Conservation (phyloP, 2,329 filamentous ascomycete genomes). For the Cadophora sp. region DNA sequence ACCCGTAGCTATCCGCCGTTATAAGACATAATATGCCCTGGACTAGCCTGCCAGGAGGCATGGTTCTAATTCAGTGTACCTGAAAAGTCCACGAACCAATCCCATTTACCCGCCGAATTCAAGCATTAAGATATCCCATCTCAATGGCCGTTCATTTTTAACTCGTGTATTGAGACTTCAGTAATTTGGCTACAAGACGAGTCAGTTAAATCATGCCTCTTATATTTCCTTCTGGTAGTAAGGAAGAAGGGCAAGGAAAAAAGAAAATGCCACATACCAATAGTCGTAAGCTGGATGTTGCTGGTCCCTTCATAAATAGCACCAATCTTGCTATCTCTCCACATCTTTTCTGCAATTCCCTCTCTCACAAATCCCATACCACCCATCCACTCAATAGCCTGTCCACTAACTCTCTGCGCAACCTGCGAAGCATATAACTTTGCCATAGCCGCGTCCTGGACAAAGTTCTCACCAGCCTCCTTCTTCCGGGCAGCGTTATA, state of each 20-base stretch:
- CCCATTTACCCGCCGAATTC: background rate
- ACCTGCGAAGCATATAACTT: conserved; percentile 96
- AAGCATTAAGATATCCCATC: background rate
- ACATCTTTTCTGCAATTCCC: conserved; percentile 97
- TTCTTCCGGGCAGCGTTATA: conserved; percentile 98
- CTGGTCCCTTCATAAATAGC: conserved; percentile 95
- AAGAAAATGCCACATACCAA: conserved; percentile 48
- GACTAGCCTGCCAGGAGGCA: background rate
- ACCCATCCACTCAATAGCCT: conserved; percentile 98
- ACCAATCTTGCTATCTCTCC: conserved; percentile 97
- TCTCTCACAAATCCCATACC: conserved; percentile 99
- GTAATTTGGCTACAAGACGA: conserved; percentile 54
- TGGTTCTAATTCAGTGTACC: background rate
- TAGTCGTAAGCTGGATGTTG: conserved; percentile 75
- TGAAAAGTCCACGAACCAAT: background rate
- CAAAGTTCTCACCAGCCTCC: conserved; percentile 95
- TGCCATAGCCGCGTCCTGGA: conserved; percentile 96
- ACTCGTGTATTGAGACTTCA: conserved; percentile 71
- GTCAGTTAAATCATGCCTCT: background rate
- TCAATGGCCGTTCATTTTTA: conserved; percentile 7
- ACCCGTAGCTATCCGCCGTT: background rate
- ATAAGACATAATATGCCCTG: background rate
- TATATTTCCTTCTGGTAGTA: background rate
- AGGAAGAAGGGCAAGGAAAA: background rate
- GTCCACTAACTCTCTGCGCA: conserved; percentile 81